Conservation (phyloP, 768 basidiomycete genomes). For the Hysterangium stoloniferum region DNA sequence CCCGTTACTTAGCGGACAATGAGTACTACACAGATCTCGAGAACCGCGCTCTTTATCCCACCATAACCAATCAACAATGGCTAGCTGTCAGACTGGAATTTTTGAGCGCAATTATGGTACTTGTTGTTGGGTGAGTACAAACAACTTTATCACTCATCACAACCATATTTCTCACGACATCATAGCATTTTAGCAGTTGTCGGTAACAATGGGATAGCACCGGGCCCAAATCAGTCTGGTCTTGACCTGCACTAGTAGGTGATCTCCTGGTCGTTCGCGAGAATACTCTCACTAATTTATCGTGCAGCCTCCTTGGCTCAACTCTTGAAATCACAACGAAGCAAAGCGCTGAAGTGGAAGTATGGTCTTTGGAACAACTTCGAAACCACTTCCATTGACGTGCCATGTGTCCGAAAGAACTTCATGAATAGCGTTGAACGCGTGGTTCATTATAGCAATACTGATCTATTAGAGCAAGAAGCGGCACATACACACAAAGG, state of each 20-base stretch:
- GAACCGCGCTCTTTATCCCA: slow-evolving; percentile 60
- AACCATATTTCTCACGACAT: too few species aligned
- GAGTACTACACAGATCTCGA: slow-evolving; percentile 64
- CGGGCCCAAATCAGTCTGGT: slow-evolving; percentile 67
- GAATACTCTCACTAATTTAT: neutral
- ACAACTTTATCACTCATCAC: neutral
- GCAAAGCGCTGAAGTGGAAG: slow-evolving; percentile 60
- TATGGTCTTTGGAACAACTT: slow-evolving; percentile 19
- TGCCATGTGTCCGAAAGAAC: slow-evolving; percentile 41
- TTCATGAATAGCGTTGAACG: slow-evolving; percentile 63
- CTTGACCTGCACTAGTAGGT: slow-evolving; percentile 54
- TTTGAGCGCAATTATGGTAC: slow-evolving; percentile 52
- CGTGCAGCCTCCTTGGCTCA: slow-evolving; percentile 42
- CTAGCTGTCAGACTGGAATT: slow-evolving; percentile 65
- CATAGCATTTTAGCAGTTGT: slow-evolving; percentile 34
- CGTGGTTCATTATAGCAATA: slow-evolving; percentile 48
- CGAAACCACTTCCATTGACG: too few species aligned
- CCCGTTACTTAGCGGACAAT: slow-evolving; percentile 58
- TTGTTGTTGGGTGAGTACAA: slow-evolving; percentile 33
- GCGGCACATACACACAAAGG: slow-evolving; percentile 54
- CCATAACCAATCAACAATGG: slow-evolving; percentile 67
- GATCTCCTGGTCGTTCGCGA: neutral
- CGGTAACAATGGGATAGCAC: slow-evolving; percentile 46
- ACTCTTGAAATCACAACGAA: slow-evolving; percentile 45
- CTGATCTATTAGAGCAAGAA: slow-evolving; percentile 51